phyloP scores from a whole-genome alignment of 176 grass and related monocot species.

The Bolboschoenus planiculmis region DNA sequence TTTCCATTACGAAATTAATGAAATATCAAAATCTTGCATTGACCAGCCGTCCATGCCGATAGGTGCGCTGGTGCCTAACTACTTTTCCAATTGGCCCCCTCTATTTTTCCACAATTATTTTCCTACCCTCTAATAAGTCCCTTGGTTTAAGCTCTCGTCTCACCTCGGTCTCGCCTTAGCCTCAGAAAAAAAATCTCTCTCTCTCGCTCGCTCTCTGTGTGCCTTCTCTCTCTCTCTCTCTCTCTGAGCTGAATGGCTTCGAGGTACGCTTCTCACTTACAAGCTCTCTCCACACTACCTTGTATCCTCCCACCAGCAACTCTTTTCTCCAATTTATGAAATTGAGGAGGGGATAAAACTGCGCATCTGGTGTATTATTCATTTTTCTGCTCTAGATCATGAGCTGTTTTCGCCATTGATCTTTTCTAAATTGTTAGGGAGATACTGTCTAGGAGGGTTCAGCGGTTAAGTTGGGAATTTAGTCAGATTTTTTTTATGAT shows the following conservation, averaged over 20 bases:
- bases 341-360: neutral
- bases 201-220: neutral
- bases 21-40: neutral
- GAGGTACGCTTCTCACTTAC: neutral
- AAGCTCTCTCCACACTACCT: neutral
- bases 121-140: neutral
- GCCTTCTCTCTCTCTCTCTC: slow-evolving; percentile 17
- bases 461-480: neutral
- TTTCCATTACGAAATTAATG: no score
- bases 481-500: neutral
- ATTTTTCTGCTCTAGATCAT: neutral
- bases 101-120: neutral
- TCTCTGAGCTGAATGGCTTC: slow-evolving; percentile 21
- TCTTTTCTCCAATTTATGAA: neutral
- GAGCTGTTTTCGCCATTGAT: neutral
- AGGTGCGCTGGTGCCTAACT: slow-evolving; percentile 21
- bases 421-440: neutral
- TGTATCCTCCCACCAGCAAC: neutral
- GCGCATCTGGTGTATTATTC: neutral
- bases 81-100: neutral
- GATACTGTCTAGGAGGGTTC: neutral
- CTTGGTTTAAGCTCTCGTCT: neutral
- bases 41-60: neutral
- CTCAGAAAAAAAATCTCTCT: slow-evolving; percentile 7
- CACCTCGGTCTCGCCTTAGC: neutral